Evolutionary conservation across 495 filamentous ascomycete species (phyloP), one percentile per base, ranked within the genome.

Genomic region (Penicillium pulvis): DNA sequence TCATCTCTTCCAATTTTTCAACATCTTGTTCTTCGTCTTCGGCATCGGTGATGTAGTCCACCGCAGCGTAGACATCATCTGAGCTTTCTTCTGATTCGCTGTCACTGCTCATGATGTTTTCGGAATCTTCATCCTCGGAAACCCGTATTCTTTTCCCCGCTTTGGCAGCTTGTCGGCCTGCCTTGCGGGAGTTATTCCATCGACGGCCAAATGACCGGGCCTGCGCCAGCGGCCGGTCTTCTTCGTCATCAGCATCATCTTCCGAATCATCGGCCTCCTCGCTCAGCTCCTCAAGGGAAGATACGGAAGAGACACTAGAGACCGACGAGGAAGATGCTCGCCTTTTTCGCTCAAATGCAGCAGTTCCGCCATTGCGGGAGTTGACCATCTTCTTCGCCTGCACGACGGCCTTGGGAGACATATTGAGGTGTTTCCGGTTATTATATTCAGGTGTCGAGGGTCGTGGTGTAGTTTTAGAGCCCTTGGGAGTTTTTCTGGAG

Each of bases 21-120:
- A 91, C 80, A 75, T 87, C 84, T 66, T 85, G 81, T 62, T 91
- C 88, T 70, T 91, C 88, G 51, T 90, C 87, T 59, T 90, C 88
- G 9, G 82, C 87, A 48, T 92, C 90, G 55, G 83, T 88, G 58
- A 95, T 88, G 39, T 90, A 83, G 61, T 92, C 87, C 35, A 93
- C 86, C 17, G 80, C 90, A 14, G 87, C 87, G 68, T 93, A 91
- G 39, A 83, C 81, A 64, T 89, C 87, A 61, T 92, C 88, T 39
- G 77, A 79, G 61, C 70, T 73, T 12, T 77, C 74, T 31, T 73
- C 70, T 12, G 69, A 64, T 51, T 74, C 73, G 28, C 65, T 67
- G 26, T 55, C 66, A 52, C 75, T 77, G 52, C 70, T 68, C 23
- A 65, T 61, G 26, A n/a, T 16, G 39, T 71, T 67, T 16, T 85